A percentile compares a stretch with the other conserved stretches of the same genome.
Evolutionary conservation across 805 yeast species (phyloP).

Genomic region (Yueomyces sp.): DNA sequence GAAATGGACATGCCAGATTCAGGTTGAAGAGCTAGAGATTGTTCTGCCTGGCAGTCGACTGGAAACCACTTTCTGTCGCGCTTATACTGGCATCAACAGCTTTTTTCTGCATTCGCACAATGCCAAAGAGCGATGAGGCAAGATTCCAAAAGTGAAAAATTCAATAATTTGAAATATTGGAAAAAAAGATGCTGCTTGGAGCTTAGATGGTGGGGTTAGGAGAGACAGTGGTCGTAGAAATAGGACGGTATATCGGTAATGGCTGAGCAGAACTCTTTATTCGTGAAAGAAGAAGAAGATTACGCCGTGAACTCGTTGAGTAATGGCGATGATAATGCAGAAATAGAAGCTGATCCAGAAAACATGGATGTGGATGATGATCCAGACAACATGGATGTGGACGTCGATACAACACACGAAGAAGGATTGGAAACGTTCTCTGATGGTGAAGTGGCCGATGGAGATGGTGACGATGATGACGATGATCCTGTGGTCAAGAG

Average conservation of each 20-base stretch:
- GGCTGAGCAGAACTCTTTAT: slow-evolving; percentile 16
- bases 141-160: too few species aligned
- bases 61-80: too few species aligned
- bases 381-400: background rate
- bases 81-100: too few species aligned
- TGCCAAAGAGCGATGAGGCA: too few species aligned
- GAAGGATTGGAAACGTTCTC: slow-evolving; percentile 1
- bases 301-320: slow-evolving; percentile 3
- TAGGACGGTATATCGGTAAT: background rate
- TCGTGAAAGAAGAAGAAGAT: slow-evolving; percentile 28
- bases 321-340: slow-evolving; percentile 5
- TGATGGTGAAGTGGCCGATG: slow-evolving; percentile 4
- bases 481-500: slow-evolving; percentile 52
- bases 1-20: too few species aligned
- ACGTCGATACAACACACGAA: slow-evolving; percentile 2
- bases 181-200: too few species aligned
- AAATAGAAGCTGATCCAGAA: slow-evolving; percentile 1
- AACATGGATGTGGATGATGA: background rate
- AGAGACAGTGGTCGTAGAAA: too few species aligned
- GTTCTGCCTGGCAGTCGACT: too few species aligned
- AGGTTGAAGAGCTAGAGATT: too few species aligned
- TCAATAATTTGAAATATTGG: too few species aligned
- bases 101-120: too few species aligned
- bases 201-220: too few species aligned
- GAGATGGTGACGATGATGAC: slow-evolving; percentile 13